phyloP scores from a whole-genome alignment of 805 yeast species.

The Myxozyma melibiosi region DNA sequence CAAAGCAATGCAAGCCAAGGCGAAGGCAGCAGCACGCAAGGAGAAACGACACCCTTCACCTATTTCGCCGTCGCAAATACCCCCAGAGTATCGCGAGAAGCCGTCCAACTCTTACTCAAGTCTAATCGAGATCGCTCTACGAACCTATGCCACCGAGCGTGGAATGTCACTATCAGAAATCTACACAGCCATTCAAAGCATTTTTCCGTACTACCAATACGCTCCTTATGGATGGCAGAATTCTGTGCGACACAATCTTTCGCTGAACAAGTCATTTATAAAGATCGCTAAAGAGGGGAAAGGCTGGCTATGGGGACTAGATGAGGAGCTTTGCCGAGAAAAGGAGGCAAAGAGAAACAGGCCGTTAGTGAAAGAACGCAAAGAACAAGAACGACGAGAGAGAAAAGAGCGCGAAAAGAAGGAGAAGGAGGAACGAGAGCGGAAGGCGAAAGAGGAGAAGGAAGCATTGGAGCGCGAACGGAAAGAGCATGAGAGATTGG shows the following conservation, averaged over 20 bases:
- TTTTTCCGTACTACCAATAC: conserved; percentile 88
- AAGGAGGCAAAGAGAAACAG: conserved; percentile 73
- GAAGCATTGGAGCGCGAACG: conserved; percentile 36
- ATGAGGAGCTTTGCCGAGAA: conserved; percentile 80
- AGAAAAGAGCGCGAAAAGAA: conserved; percentile 38
- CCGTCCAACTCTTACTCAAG: conserved; percentile 82
- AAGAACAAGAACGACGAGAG: conserved; percentile 58
- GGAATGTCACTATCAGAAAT: conserved; percentile 86
- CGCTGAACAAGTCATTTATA: conserved; percentile 80
- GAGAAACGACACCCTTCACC: conserved; percentile 29
- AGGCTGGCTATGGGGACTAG: conserved; percentile 94
- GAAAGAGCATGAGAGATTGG: conserved; percentile 26
- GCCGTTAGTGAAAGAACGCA: conserved; percentile 54
- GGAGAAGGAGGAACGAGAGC: conserved; percentile 41
- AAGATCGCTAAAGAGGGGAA: conserved; percentile 84
- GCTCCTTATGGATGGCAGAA: conserved; percentile 99
- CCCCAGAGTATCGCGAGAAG: conserved; percentile 80
- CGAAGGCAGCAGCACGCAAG: conserved; percentile 9
- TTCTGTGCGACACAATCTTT: conserved; percentile 85
- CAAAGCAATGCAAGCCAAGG: background rate
- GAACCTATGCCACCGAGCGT: conserved; percentile 62
- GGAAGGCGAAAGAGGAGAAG: conserved; percentile 43
- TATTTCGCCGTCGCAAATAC: conserved; percentile 59
- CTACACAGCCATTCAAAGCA: conserved; percentile 79
- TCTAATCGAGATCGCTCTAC: conserved; percentile 75